Percentiles rank a stretch among this genome's conserved stretches.
Conservation (phyloP, 352 stramenopile species). For the Globisporangium irregulare region DNA sequence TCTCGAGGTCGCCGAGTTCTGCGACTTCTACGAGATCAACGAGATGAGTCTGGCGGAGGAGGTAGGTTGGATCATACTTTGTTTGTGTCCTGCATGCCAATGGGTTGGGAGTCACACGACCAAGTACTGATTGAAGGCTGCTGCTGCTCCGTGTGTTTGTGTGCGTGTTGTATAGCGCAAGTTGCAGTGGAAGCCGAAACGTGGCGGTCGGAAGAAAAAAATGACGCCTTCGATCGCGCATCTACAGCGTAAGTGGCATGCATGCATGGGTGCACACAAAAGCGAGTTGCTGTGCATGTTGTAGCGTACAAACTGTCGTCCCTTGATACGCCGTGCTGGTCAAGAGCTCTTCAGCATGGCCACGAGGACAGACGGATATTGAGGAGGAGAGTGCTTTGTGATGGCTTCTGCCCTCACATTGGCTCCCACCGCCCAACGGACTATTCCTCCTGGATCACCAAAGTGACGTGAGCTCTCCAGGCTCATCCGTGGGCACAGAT, state of each 20-base stretch:
- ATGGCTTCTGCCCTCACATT: neutral
- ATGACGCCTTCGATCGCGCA: conserved; percentile 60
- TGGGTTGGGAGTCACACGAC: neutral
- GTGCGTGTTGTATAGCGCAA: conserved; percentile 15
- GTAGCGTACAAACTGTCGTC: conserved; percentile 22
- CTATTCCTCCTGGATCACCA: conserved; percentile 28
- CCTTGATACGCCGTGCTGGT: conserved; percentile 58
- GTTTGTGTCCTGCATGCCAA: neutral
- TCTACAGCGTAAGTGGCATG: conserved; percentile 54
- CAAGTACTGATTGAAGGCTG: neutral
- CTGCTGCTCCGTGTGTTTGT: neutral
- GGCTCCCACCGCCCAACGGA: neutral
- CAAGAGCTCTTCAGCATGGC: conserved; percentile 27
- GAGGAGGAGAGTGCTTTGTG: conserved; percentile 7
- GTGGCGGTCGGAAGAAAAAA: conserved; percentile 50
- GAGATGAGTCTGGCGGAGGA: conserved; percentile 44
- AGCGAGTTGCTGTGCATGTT: conserved; percentile 18
- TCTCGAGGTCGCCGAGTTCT: conserved; percentile 71
- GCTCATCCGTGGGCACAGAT: conserved; percentile 21
- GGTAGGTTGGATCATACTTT: conserved; percentile 21
- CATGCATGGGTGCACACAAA: conserved; percentile 7
- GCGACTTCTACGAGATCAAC: conserved; percentile 65
- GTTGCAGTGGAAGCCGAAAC: conserved; percentile 21
- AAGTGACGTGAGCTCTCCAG: conserved; percentile 16
- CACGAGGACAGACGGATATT: conserved; percentile 55